phyloP scores from a whole-genome alignment of 768 basidiomycete species.

The Phaeotremella skinneri region DNA sequence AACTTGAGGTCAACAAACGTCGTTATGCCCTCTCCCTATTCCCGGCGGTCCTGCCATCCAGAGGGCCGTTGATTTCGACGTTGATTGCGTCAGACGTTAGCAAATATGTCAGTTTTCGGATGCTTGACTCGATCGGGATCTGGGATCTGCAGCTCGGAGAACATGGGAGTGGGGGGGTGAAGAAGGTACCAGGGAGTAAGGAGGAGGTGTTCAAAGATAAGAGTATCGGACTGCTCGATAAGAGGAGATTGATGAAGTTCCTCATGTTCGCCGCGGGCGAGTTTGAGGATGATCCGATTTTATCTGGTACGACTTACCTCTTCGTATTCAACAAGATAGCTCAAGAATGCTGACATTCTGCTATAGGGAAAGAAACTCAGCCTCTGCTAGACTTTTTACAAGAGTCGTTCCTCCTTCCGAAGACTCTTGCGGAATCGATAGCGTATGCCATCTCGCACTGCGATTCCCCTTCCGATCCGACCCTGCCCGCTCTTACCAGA shows the following conservation, averaged over 20 bases:
- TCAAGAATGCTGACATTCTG: neutral
- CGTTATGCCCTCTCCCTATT: conserved; percentile 83
- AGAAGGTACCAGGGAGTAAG: conserved; percentile 80
- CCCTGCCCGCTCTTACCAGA: conserved; percentile 65
- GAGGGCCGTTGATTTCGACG: conserved; percentile 73
- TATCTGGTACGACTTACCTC: conserved; percentile 26
- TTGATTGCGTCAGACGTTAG: conserved; percentile 79
- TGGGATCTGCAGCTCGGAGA: conserved; percentile 54
- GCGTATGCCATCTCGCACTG: conserved; percentile 77
- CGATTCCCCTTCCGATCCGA: conserved; percentile 60
- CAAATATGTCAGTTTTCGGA: conserved; percentile 83
- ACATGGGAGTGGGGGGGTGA: conserved; percentile 49
- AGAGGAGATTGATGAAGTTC: conserved; percentile 88
- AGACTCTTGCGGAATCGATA: conserved; percentile 62
- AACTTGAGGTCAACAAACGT: conserved; percentile 56
- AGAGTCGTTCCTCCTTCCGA: conserved; percentile 63
- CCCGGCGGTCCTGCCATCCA: conserved; percentile 74
- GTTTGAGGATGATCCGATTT: conserved; percentile 58
- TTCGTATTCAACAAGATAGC: neutral
- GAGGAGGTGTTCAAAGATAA: conserved; percentile 89
- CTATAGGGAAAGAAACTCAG: conserved; percentile 56
- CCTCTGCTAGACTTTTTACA: conserved; percentile 67
- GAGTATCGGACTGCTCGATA: conserved; percentile 72
- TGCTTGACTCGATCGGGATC: conserved; percentile 59
- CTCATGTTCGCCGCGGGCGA: conserved; percentile 75